Evolutionary conservation across 768 basidiomycete genomes (phyloP).

Genomic region (Roridomyces roridus): DNA sequence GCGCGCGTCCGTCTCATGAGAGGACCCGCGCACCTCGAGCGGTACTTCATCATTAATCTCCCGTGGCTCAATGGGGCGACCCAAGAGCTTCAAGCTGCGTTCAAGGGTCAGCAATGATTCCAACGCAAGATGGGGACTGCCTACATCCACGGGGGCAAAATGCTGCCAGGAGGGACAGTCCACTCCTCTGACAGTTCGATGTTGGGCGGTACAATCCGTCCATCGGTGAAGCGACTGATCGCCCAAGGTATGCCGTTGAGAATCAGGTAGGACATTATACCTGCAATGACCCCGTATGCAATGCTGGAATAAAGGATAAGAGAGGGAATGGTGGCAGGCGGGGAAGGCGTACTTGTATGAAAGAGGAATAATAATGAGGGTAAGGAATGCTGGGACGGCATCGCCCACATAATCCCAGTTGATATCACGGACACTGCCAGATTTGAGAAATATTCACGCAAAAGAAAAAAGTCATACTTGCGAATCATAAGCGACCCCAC

Average conservation of each 20-base stretch:
- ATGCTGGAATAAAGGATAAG: conserved; percentile 55
- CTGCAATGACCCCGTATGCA: conserved; percentile 88
- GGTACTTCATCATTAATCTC: conserved; percentile 9
- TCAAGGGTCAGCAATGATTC: background rate
- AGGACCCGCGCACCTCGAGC: conserved; percentile 20
- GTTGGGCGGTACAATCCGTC: conserved; percentile 67
- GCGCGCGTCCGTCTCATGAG: conserved; percentile 13
- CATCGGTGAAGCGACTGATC: conserved; percentile 59
- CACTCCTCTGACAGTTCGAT: conserved; percentile 71
- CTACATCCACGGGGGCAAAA: conserved; percentile 74
- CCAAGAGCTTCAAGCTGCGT: background rate
- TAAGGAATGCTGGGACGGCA: conserved; percentile 86
- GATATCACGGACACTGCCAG: conserved; percentile 71
- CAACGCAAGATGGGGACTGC: conserved; percentile 29
- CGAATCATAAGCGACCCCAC: conserved; percentile 91
- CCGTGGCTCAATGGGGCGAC: conserved; percentile 6
- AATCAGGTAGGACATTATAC: conserved; percentile 71
- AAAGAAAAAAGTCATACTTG: conserved; percentile 53
- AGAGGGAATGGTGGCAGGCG: background rate
- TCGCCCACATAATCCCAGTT: conserved; percentile 92
- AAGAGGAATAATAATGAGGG: conserved; percentile 78
- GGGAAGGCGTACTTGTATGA: conserved; percentile 67
- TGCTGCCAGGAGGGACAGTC: conserved; percentile 73
- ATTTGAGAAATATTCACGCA: conserved; percentile 1
- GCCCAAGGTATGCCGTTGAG: conserved; percentile 71